Evolutionary conservation across 768 basidiomycete species (phyloP).

Genomic region (Panus rudis): DNA sequence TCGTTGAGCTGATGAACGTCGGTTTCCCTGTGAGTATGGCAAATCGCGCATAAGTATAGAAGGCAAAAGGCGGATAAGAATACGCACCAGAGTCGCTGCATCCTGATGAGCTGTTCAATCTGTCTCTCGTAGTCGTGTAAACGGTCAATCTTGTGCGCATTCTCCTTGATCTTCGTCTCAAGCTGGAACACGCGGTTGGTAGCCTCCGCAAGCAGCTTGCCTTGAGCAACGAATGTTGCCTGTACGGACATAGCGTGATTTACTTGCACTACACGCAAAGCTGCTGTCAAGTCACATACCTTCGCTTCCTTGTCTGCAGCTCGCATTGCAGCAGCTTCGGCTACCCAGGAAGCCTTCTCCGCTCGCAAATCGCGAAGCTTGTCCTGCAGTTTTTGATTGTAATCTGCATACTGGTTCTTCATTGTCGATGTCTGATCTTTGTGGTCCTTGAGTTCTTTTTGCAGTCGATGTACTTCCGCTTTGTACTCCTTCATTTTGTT

Average conservation of each 20-base stretch:
- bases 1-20: conserved; percentile 69
- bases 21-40: conserved; percentile 47
- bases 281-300: conserved; percentile 29
- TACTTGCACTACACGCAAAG: background rate
- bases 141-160: conserved; percentile 73
- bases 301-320: conserved; percentile 64
- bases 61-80: background rate
- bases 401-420: conserved; percentile 76
- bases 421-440: conserved; percentile 65
- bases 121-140: conserved; percentile 82
- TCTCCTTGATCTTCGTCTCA: conserved; percentile 70
- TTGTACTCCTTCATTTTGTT: conserved; percentile 79
- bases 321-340: conserved; percentile 61
- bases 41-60: background rate
- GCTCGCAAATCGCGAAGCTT: conserved; percentile 70
- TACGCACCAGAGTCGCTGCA: conserved; percentile 72
- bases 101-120: conserved; percentile 72
- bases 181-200: conserved; percentile 62
- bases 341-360: conserved; percentile 72
- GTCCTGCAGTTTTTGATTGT: conserved; percentile 76
- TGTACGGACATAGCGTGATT: conserved; percentile 18
- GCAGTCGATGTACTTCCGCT: conserved; percentile 55
- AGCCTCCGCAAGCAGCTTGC: conserved; percentile 61
- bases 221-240: conserved; percentile 66
- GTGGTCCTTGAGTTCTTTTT: conserved; percentile 65